Conservation (phyloP, 2,329 filamentous ascomycete genomes). For the Aspergillus transmontanensis region DNA sequence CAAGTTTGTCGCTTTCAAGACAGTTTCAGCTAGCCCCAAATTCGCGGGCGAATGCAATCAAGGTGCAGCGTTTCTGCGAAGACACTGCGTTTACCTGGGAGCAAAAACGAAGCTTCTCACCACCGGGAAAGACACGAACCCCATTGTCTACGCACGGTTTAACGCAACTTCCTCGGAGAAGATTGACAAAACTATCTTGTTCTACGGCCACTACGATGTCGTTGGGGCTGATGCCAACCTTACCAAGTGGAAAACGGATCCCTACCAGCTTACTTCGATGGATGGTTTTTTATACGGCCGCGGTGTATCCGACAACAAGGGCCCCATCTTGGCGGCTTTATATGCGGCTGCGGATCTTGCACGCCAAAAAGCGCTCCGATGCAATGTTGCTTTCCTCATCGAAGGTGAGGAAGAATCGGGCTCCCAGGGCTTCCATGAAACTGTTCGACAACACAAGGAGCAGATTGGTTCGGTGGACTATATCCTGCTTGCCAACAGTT, state of each 20-base stretch:
- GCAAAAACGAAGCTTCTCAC: slow-evolving; percentile 89
- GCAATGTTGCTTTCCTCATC: slow-evolving; percentile 90
- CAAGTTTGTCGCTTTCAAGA: slow-evolving; percentile 89
- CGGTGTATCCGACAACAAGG: slow-evolving; percentile 97
- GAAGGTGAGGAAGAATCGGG: slow-evolving; percentile 97
- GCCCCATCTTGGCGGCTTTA: slow-evolving; percentile 88
- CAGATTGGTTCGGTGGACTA: slow-evolving; percentile 91
- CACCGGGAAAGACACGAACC: slow-evolving; percentile 77
- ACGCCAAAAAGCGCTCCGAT: slow-evolving; percentile 78
- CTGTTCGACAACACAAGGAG: slow-evolving; percentile 76
- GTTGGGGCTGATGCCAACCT: slow-evolving; percentile 84
- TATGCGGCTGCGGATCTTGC: slow-evolving; percentile 90
- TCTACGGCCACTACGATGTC: slow-evolving; percentile 98
- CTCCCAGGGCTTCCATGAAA: slow-evolving; percentile 84
- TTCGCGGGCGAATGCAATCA: slow-evolving; percentile 90
- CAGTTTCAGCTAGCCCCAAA: slow-evolving; percentile 81
- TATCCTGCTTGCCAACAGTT: slow-evolving; percentile 94
- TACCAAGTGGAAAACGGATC: slow-evolving; percentile 82
- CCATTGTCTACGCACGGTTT: slow-evolving; percentile 91
- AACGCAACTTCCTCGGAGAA: slow-evolving; percentile 68
- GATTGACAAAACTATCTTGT: slow-evolving; percentile 81
- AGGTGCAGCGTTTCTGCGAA: slow-evolving; percentile 86
- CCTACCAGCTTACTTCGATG: slow-evolving; percentile 84
- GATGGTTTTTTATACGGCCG: slow-evolving; percentile 94
- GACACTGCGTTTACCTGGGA: slow-evolving; percentile 88